Percentiles rank a stretch among this genome's conserved stretches.
Conservation (phyloP, 2,329 filamentous ascomycete genomes). For the Sporothrix schenckii region DNA sequence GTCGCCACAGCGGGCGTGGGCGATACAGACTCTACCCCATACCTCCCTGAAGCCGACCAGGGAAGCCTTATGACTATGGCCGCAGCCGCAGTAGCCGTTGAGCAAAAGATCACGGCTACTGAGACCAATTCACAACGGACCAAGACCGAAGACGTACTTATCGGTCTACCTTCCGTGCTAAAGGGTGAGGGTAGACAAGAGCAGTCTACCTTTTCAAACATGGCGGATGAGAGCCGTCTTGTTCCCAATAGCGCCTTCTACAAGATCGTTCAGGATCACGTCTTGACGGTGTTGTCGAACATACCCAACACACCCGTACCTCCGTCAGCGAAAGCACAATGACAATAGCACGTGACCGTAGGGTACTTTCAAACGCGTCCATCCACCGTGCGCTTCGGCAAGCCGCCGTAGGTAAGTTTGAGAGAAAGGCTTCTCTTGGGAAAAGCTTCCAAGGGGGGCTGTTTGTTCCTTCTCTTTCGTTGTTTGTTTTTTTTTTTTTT, state of each 20-base stretch:
- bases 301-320: conserved; percentile 11
- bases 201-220: not conserved
- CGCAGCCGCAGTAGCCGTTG: conserved; percentile 18
- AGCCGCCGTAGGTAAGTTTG: not conserved
- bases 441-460: too few species aligned
- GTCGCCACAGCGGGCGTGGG: not conserved
- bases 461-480: not conserved
- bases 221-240: not conserved
- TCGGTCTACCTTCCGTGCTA: not conserved
- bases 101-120: conserved; percentile 12
- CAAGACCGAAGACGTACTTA: not conserved
- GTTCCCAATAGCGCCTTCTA: not conserved
- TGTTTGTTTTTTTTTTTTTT: not conserved
- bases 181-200: not conserved
- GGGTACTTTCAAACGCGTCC: not conserved
- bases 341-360: not conserved
- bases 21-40: not conserved
- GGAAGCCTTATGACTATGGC: conserved; percentile 21
- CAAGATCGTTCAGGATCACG: conserved; percentile 30
- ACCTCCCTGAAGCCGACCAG: not conserved
- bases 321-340: conserved; percentile 1
- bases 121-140: not conserved
- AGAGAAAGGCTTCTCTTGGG: not conserved
- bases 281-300: conserved; percentile 22
- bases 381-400: too few species aligned